Percentiles rank a stretch among this genome's conserved stretches.
Conservation (phyloP, 768 basidiomycete genomes). For the Calocybe gangraenosa region DNA sequence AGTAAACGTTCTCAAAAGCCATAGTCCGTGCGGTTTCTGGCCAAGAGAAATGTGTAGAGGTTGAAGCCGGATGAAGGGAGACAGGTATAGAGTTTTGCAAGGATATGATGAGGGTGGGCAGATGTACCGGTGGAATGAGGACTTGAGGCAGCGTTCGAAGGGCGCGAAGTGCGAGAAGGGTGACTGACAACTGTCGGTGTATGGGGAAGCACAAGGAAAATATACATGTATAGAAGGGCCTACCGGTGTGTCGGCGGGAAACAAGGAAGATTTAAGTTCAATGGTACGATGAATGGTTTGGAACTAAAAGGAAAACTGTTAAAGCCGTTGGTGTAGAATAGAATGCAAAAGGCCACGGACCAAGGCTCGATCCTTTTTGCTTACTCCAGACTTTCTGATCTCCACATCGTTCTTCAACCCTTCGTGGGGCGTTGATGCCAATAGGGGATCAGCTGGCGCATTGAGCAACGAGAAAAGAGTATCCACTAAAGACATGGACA, state of each 20-base stretch:
- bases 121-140: conserved; percentile 29
- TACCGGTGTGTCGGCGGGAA: conserved; percentile 29
- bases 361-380: conserved; percentile 51
- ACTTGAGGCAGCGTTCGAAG: conserved; percentile 47
- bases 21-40: conserved; percentile 16
- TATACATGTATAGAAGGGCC: conserved; percentile 10
- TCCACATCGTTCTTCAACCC: conserved; percentile 29
- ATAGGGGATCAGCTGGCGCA: conserved; percentile 42
- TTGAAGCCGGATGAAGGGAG: conserved; percentile 30
- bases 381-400: conserved; percentile 48
- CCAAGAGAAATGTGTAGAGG: conserved; percentile 33
- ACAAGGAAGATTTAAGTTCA: conserved; percentile 30
- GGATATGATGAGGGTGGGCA: conserved; percentile 30
- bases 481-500: conserved; percentile 26
- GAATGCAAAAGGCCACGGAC: conserved; percentile 32
- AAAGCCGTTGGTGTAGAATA: neutral
- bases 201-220: neutral
- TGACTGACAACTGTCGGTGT: conserved; percentile 41
- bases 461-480: conserved; percentile 42
- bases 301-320: conserved; percentile 22
- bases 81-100: conserved; percentile 26
- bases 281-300: conserved; percentile 31
- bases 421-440: conserved; percentile 22
- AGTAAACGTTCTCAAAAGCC: conserved; percentile 43
- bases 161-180: conserved; percentile 48